Conservation (phyloP, 2,329 filamentous ascomycete species). For the Colletotrichum tamarilloi region DNA sequence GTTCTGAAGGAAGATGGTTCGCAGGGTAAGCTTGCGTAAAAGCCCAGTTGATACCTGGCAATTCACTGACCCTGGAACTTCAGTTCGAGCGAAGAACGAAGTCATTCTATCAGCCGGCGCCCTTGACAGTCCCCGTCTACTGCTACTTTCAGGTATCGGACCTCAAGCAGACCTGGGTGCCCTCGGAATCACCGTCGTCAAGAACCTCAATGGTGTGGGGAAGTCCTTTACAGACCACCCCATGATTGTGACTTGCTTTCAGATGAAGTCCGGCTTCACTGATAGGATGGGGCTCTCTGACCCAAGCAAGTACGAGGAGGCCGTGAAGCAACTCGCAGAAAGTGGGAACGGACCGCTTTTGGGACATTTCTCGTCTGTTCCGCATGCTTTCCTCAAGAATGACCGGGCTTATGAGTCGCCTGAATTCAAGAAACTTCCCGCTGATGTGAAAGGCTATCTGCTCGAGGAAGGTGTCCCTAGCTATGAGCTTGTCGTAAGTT, state of each 20-base stretch:
- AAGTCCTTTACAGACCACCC: slow-evolving; percentile 37
- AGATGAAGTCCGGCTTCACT: slow-evolving; percentile 26
- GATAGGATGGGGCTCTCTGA: slow-evolving; percentile 14
- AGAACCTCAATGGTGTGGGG: not conserved
- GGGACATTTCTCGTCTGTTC: slow-evolving; percentile 21
- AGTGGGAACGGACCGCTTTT: slow-evolving; percentile 9
- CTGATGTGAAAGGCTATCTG: not conserved
- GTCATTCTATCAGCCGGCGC: slow-evolving; percentile 75
- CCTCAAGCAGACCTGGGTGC: not conserved
- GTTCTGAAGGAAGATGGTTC: slow-evolving; percentile 15
- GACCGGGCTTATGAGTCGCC: not conserved
- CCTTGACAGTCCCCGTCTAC: slow-evolving; percentile 68
- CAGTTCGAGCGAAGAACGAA: slow-evolving; percentile 65
- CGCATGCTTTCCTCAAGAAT: slow-evolving; percentile 28
- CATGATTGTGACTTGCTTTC: slow-evolving; percentile 26
- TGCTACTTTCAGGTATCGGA: slow-evolving; percentile 35
- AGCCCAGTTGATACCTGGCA: accelerated
- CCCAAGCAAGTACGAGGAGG: slow-evolving; percentile 14
- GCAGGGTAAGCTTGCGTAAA: not conserved
- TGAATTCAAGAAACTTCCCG: slow-evolving; percentile 2
- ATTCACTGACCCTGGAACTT: accelerated
- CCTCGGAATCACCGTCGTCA: not conserved
- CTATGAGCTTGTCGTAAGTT: slow-evolving; percentile 16
- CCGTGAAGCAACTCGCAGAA: slow-evolving; percentile 5
- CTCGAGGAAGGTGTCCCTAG: slow-evolving; percentile 6